Base-by-base conservation (phyloP, 2,329 filamentous ascomycete species). In the Aspergillus costaricaensis region DNA sequence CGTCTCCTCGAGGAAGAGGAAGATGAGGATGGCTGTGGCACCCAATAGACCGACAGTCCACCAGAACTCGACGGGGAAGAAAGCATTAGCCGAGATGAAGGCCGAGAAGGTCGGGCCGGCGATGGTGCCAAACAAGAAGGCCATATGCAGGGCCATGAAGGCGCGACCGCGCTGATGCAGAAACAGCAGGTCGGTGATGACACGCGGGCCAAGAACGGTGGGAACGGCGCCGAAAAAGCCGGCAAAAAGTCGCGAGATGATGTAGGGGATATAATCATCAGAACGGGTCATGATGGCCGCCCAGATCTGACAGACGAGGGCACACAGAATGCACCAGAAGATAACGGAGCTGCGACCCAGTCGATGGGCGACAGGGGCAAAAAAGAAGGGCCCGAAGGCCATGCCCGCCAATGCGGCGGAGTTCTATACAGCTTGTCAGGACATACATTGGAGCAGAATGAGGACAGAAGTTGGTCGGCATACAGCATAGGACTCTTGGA, bases 161-260 rank as follows among this genome's bases (percentile, higher is more conserved):
- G 75, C 76, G 36, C 74, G 68, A 7, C 78, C 78, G 17, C 77
- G 74, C 62, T 80, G 75, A 55, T 80, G 78, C 32, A 80, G 64
- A 65, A 79, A 80, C 65, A 79, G 80, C 55, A 79, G 43, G 54
- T 80, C 78, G n/a, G 77, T 74, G 21, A 81, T 72, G 36, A 76
- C 73, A 39, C 76, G 67, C 19, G 76, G 72, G 17, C 77, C 78
- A 47, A 81, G 69, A 30, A 78, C 67, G 55, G 74, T 70, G 39
- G 76, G 70, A 12, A 77, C 67, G 12, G 72, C 72, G 21, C 79
- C 78, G 54, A 77, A 78, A 62, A 79, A 72, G n/a, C 77, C 76
- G 0, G 73, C 66, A 58, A 79, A 72, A n/a, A 76, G 71, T 19
- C 76, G 72, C 4, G 77, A 77, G 1, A 77, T 71, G 23, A 77